These are phyloP conservation scores for Yamadazyma songkhlaensis DNA, from an alignment of 1,139 yeast species.

Conservation along the genomic window DNA sequence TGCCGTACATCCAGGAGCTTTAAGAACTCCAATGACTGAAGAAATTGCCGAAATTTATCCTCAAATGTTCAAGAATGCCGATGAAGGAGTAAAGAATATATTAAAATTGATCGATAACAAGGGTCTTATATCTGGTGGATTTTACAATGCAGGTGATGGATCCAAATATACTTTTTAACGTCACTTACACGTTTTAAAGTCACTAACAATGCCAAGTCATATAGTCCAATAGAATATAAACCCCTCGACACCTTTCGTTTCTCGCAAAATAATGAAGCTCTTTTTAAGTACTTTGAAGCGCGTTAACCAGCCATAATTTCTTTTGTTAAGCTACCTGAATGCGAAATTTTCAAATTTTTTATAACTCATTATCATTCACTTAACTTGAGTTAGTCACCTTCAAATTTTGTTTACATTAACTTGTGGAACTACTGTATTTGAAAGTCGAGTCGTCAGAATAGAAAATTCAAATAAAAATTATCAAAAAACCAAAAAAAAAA, in stretches of 20 bases:
- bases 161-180: neutral
- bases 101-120: neutral
- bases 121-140: neutral
- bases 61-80: neutral
- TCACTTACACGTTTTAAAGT: too few relatives aligned
- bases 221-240: too few relatives aligned
- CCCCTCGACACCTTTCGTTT: too few relatives aligned
- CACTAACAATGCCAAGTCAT: too few relatives aligned
- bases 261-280: too few relatives aligned
- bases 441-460: neutral
- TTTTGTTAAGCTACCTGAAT: neutral
- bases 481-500: constrained; percentile 4
- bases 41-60: neutral
- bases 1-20: constrained; percentile 2
- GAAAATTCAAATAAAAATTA: neutral
- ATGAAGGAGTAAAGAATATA: neutral
- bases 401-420: too few relatives aligned
- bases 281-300: neutral
- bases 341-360: neutral
- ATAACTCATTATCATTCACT: neutral
- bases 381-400: too few relatives aligned
- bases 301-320: constrained; percentile 1
- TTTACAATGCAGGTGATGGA: constrained; percentile 2
- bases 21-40: constrained; percentile 1
- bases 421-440: too few relatives aligned